Base-by-base conservation (phyloP, 495 filamentous ascomycete species). In the Penicillium verhagenii region DNA sequence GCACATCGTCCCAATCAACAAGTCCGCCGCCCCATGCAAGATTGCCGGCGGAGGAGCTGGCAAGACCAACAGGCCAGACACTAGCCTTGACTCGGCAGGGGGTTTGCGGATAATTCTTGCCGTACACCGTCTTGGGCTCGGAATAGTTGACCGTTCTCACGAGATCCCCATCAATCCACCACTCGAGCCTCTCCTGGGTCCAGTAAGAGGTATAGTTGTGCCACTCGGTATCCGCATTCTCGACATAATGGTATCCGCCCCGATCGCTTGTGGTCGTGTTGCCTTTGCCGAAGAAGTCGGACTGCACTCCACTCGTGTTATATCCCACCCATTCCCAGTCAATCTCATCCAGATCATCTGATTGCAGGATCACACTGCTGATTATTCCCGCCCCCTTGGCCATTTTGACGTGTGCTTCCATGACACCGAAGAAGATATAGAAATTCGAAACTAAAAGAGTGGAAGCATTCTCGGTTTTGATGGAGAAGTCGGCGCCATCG, bases 241-340 rank as follows among this genome's bases (percentile, higher is more conserved):
- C 70, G 26, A 82, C 77, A 2, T 62, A 52, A 54, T 81, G 76
- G 50, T 31, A 37, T 19, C 52, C 61, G 21, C 61, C 61, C 33
- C 89, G 87, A 68, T 92, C 82, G 68, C 89, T 92, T 4, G 79
- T 80, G 3, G 79, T 75, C 0, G 87, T 90, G 44, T 88, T 82
- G 6, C 89, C 91, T 69, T 94, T 91, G 66, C 88, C 86, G 64
- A 94, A 96, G 72, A 91, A 96, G 67, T 96, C 92, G 52, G 83
- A 86, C 71, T 95, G 87, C 4, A 92, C 86, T 47, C 82, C 72
- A 52, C 62, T 78, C 38, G 72, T 66, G 43, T 77, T 69, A 9
- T 64, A 73, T 38, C 78, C 78, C 37, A 74, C 64, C 73, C 76
- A 70, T 59, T 80, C 82, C 80, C 89, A 90, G 66, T 96, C 91